Base-by-base conservation (phyloP, 2,329 filamentous ascomycete genomes). In the Penicillium italicum region DNA sequence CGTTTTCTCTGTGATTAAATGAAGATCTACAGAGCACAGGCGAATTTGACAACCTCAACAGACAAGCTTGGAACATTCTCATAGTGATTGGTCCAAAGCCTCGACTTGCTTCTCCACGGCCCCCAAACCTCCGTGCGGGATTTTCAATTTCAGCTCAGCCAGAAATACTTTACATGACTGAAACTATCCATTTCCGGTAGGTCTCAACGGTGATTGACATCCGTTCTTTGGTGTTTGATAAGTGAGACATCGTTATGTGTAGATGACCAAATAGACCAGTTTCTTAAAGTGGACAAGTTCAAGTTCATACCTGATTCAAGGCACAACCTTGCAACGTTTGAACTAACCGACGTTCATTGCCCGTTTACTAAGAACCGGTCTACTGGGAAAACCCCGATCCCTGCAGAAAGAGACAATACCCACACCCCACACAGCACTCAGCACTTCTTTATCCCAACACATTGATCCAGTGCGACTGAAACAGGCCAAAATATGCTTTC, bases 71-170 rank as follows among this genome's bases (percentile, higher is more conserved):
- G 22, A 49, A 18, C 4, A 22, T 31, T 37, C 42, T 1, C 11
- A 18, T 16, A 24, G 12, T 20, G 50, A 53, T 53, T 53, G 50
- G 42, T 38, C 28, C n/a, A 46, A 36, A 18, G 0, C 20, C 34
- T 37, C 16, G 43, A 40, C 41, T 34, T 18, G 50, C 50, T 31
- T 52, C 50, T 53, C 42, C 50, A 53, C 16, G 53, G 53, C 53
- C 53, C 53, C 53, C 53, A 55, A 55, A 43, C 31, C 22, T 36
- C 51, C 36, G 31, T 54, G 52, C 52, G 46, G 26, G 40, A 50
- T 44, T 50, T 50, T 44, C 52, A 42, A 34, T 42, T 48, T 42
- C 48, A 50, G 37, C 37, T 33, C 31, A 45, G 43, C 43, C 18
- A 45, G 14, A 45, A 33, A 34, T 18, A 24, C 24, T 45, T 18